Evolutionary conservation across 1,139 yeast species (phyloP).

Genomic region (Geotrichum carabidarum): DNA sequence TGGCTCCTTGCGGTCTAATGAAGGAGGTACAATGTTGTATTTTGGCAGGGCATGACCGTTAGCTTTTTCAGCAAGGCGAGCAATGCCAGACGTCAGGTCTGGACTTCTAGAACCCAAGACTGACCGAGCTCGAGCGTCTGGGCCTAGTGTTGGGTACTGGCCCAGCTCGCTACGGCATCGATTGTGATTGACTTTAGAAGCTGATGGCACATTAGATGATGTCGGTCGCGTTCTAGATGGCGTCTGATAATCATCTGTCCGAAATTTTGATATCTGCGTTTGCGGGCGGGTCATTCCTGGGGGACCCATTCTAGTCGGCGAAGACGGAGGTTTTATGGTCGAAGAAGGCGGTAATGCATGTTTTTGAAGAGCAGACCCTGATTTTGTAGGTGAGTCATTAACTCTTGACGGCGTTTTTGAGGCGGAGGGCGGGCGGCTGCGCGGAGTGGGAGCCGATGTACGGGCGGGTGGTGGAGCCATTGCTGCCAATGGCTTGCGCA

Average conservation of each 20-base stretch:
- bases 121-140: neutral
- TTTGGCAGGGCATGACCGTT: neutral
- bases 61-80: neutral
- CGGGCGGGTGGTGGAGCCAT: constrained; percentile 10
- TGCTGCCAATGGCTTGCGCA: constrained; percentile 30
- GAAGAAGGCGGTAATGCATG: neutral
- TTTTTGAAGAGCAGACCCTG: neutral
- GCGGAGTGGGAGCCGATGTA: neutral
- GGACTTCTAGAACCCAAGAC: neutral
- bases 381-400: neutral
- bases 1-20: neutral
- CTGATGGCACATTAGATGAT: neutral
- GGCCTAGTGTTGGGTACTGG: neutral
- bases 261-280: constrained; percentile 8
- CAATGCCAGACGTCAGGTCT: neutral
- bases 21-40: neutral
- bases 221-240: neutral
- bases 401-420: neutral
- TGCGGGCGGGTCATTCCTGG: constrained; percentile 40
- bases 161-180: constrained; percentile 14
- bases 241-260: neutral
- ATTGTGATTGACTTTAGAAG: neutral
- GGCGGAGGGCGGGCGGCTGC: constrained; percentile 42
- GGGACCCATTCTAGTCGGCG: neutral
- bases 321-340: neutral